phyloP scores from a whole-genome alignment of 176 grass and related monocot species.

The Metroxylon sagu region DNA sequence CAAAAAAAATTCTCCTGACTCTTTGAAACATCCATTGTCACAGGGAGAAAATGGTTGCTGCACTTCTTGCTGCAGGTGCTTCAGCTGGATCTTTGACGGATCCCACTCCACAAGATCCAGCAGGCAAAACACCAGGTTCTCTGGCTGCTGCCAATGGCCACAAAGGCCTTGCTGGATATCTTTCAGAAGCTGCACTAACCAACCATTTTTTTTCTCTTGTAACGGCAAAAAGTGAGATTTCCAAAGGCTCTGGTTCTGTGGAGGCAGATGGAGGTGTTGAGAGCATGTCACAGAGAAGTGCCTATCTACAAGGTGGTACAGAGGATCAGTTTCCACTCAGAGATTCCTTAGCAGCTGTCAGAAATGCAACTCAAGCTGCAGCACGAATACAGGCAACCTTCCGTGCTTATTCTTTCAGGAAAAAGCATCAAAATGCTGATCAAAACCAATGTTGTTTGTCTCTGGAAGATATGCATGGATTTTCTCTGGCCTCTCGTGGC shows the following conservation, averaged over 20 bases:
- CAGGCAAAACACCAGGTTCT: constrained; percentile 57
- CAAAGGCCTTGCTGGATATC: constrained; percentile 81
- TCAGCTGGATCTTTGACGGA: constrained; percentile 59
- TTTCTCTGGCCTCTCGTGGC: constrained; percentile 8
- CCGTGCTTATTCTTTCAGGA: constrained; percentile 54
- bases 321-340: constrained; percentile 74
- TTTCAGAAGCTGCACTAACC: constrained; percentile 74
- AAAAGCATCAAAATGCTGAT: constrained; percentile 40
- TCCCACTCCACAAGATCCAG: constrained; percentile 54
- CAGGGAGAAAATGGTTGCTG: constrained; percentile 65
- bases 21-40: background rate
- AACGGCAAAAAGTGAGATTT: constrained; percentile 30
- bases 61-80: constrained; percentile 64
- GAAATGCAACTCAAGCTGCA: constrained; percentile 80
- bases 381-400: constrained; percentile 72
- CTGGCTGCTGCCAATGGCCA: constrained; percentile 53
- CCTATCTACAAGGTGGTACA: constrained; percentile 34
- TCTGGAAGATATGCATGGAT: constrained; percentile 19
- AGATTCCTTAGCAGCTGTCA: constrained; percentile 61
- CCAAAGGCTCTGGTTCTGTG: background rate
- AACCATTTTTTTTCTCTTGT: constrained; percentile 52
- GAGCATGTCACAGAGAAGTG: constrained; percentile 49
- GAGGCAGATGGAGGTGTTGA: constrained; percentile 17
- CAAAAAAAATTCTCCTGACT: no score
- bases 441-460: constrained; percentile 15